Evolutionary conservation across 495 filamentous ascomycete genomes (phyloP).

Genomic region (Trichoderma parareesei): DNA sequence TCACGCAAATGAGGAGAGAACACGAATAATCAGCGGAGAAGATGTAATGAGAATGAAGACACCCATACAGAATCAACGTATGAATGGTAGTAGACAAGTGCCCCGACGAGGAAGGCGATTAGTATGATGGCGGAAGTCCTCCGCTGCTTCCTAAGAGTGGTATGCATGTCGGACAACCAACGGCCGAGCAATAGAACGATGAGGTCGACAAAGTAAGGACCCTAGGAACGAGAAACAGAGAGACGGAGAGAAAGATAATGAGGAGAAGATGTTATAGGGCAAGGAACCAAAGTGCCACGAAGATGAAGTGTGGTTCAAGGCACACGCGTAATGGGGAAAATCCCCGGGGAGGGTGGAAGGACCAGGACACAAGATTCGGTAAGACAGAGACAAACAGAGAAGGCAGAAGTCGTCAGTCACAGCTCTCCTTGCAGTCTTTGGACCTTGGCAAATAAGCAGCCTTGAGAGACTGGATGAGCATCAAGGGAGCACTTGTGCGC

Average conservation of each 20-base stretch:
- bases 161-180: neutral
- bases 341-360: neutral
- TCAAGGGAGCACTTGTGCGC: too few species aligned
- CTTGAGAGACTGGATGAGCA: neutral
- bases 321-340: neutral
- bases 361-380: neutral
- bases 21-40: neutral
- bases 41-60: neutral
- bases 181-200: neutral
- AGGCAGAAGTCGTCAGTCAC: neutral
- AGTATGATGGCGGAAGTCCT: neutral
- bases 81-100: neutral
- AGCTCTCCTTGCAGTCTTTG: too few species aligned
- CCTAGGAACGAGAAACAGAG: neutral
- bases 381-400: neutral
- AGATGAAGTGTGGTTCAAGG: neutral
- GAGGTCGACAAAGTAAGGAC: neutral
- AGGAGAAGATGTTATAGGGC: neutral
- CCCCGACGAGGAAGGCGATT: neutral
- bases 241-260: neutral
- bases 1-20: neutral
- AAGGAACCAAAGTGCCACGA: neutral
- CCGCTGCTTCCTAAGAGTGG: neutral
- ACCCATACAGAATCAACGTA: neutral
- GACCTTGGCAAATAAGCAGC: neutral